Evolutionary conservation across 2,329 filamentous ascomycete species (phyloP), one percentile per base, ranked within the genome.

Genomic region (Emericellopsis atlantica): DNA sequence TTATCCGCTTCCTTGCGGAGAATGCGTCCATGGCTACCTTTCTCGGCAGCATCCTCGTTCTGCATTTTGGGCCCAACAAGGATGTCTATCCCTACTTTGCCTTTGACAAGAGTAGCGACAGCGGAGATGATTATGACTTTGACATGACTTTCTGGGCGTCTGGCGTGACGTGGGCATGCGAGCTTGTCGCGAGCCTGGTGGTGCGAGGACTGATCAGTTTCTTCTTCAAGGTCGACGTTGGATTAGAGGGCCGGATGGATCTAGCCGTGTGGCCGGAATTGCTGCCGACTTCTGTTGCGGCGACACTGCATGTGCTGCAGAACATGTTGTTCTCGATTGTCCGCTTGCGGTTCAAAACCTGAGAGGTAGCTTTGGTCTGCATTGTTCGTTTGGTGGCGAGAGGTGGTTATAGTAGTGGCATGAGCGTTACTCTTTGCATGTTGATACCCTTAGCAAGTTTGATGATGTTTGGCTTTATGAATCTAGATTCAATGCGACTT

Each of bases 271-370:
- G 78, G 74, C 78, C 79, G 2, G 79, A 82, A 61, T 57, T 83
- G 51, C 57, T 83, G 50, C 79, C 79, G 15, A 80, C 79, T 4
- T 74, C 74, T 41, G 73, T 79, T 16, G 75, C 74, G 18, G 78
- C 81, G 18, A 76, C 76, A 62, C 61, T 82, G 54, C 79, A 83
- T 50, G 79, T 82, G 39, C 53, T 82, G 57, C 79, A 83, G 60
- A 83, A 82, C 55, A 83, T 83, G 79, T 58, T 83, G 42, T 82
- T 83, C 59, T 78, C 75, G 36, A 82, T 83, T 50, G 73, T 81
- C 31, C 69, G 78, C 46, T 59, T 83, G 51, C 70, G 74, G 47
- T 82, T 83, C 49, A 64, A 57, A 21, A 39, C 39, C 10, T 44
- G 32, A 39, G 15, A 12, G 9, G 14, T 11, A 18, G 33, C n/a